phyloP scores from a whole-genome alignment of 805 yeast genomes.

The Wickerhamomyces xylosicus region DNA sequence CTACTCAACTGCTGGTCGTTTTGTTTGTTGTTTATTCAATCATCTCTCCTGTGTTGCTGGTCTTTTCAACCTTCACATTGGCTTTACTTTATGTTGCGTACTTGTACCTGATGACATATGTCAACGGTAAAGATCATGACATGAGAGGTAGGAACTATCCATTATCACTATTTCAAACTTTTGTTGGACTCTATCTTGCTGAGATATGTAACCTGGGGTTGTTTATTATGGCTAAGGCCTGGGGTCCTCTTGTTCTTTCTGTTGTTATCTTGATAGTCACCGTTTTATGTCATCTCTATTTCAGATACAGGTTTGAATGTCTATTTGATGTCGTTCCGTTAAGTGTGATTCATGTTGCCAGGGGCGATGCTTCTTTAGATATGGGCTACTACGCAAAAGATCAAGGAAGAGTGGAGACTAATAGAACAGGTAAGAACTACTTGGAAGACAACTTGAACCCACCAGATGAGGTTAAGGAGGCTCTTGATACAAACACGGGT shows the following conservation, averaged over 20 bases:
- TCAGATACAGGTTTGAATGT: slow-evolving; percentile 50
- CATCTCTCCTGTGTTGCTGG: slow-evolving; percentile 64
- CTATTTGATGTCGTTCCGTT: slow-evolving; percentile 62
- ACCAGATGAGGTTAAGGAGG: slow-evolving; percentile 19
- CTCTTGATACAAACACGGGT: slow-evolving; percentile 9
- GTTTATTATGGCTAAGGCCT: slow-evolving; percentile 66
- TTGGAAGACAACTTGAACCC: slow-evolving; percentile 13
- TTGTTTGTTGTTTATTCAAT: slow-evolving; percentile 69
- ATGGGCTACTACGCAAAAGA: slow-evolving; percentile 48
- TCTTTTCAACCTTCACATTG: slow-evolving; percentile 54
- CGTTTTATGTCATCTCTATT: slow-evolving; percentile 45
- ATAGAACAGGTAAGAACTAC: slow-evolving; percentile 33
- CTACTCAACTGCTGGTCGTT: slow-evolving; percentile 62
- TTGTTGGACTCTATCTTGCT: slow-evolving; percentile 61
- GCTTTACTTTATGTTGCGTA: slow-evolving; percentile 49
- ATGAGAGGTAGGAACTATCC: slow-evolving; percentile 69
- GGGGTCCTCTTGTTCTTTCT: slow-evolving; percentile 71
- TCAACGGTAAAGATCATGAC: slow-evolving; percentile 44
- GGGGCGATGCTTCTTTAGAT: slow-evolving; percentile 26
- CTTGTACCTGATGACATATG: slow-evolving; percentile 55
- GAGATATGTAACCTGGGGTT: slow-evolving; percentile 62
- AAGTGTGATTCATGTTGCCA: slow-evolving; percentile 33
- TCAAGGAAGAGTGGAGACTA: slow-evolving; percentile 52
- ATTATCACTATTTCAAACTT: slow-evolving; percentile 58
- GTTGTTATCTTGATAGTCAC: slow-evolving; percentile 50